Base-by-base conservation (phyloP, 2,329 filamentous ascomycete genomes). In the Fusarium cicatricum region DNA sequence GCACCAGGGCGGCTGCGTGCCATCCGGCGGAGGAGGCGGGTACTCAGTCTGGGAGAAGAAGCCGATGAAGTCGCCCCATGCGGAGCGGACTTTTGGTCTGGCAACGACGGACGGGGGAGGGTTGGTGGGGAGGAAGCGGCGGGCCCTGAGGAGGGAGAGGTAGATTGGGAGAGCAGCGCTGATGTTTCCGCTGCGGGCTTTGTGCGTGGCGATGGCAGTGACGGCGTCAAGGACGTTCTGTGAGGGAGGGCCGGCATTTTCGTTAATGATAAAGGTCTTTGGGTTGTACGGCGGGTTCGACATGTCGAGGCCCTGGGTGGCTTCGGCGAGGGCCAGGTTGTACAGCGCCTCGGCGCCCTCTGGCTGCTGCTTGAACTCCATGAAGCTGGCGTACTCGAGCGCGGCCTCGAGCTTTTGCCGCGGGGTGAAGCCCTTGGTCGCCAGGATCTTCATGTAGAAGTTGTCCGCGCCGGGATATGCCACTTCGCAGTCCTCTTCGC, bases 391-490 rank as follows among this genome's bases (percentile, higher is more conserved):
- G 71, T 93, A 96, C 1, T 88, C 89, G 36, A 97, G 77, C 4
- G 91, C 89, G 4, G 93, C 92, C 53, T 94, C 88, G 45, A 97
- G 80, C 67, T 87, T 88, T 74, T 98, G 92, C 52, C 86, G 82
- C n/a, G 85, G 82, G 1, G 85, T 88, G 67, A 98, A 91, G 2
- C 94, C 94, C 49, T 84, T 83, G 0, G 91, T 94, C 7, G 88
- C 91, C 48, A 97, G 76, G 42, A 97, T 87, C 69, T 90, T 90
- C 74, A 90, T 83, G 71, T 98, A 98, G 69, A 87, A 92, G 12
- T 80, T 83, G 67, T 95, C 90, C 0, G 94, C 91, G 0, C 84
- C 72, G 5, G 86, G 85, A 56, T 86, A 93, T 2, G 89, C 86
- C 7, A 82, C 77, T 51, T 86, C 85, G 71, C 90, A 92, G 69